A percentile compares a stretch with the other conserved stretches of the same genome.
phyloP scores from a whole-genome alignment of 345 rosid species.

The Gossypium ekmanianum region DNA sequence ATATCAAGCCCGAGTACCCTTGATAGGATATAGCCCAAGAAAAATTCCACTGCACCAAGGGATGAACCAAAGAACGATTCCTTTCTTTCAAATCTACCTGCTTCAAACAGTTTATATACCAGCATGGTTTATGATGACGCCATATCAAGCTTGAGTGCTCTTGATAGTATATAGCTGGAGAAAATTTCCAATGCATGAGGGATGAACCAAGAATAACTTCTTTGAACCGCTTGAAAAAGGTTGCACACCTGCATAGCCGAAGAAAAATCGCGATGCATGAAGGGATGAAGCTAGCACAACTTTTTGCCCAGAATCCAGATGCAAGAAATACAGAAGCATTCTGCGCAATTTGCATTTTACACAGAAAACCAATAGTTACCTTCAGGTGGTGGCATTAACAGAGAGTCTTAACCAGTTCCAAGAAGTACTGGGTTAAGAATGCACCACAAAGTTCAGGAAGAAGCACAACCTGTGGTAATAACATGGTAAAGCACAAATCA shows the following conservation, averaged over 20 bases:
- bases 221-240: neutral
- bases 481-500: neutral
- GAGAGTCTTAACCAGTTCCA: slow-evolving; percentile 60
- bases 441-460: slow-evolving; percentile 81
- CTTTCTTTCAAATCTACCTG: slow-evolving; percentile 33
- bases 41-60: slow-evolving; percentile 36
- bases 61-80: slow-evolving; percentile 40
- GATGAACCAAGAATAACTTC: slow-evolving; percentile 58
- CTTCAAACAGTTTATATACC: neutral
- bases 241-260: slow-evolving; percentile 40
- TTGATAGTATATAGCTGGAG: slow-evolving; percentile 70
- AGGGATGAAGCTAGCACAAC: slow-evolving; percentile 56
- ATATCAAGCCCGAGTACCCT: slow-evolving; percentile 59
- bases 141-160: neutral
- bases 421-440: slow-evolving; percentile 68
- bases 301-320: slow-evolving; percentile 47
- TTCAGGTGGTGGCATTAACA: slow-evolving; percentile 62
- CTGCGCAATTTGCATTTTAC: slow-evolving; percentile 72
- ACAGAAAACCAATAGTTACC: slow-evolving; percentile 61
- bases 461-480: slow-evolving; percentile 58
- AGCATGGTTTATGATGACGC: neutral
- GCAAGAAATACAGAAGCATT: slow-evolving; percentile 63
- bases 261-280: slow-evolving; percentile 75
- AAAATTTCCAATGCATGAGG: slow-evolving; percentile 73
- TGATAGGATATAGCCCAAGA: slow-evolving; percentile 14